These are phyloP conservation scores for Phaseolus coccineus DNA, from an alignment of 331 rosid genomes.

Conservation along the genomic window DNA sequence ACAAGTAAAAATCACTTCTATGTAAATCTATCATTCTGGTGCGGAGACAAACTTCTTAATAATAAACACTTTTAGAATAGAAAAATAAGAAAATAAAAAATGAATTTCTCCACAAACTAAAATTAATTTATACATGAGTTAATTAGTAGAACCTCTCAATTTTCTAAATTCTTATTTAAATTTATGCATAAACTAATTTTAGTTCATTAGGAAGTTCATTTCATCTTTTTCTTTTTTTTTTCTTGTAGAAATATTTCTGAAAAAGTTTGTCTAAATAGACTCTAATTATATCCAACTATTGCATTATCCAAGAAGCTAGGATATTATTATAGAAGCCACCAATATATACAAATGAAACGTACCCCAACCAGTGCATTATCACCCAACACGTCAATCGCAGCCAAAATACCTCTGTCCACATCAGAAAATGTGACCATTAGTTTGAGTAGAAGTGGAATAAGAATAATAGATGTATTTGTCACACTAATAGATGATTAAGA, in stretches of 20 bases:
- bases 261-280: no score
- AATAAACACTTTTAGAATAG: no score
- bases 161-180: no score
- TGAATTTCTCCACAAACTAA: no score
- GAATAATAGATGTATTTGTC: neutral
- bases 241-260: no score
- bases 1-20: conserved; percentile 41
- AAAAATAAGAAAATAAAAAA: no score
- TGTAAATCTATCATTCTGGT: neutral
- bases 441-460: conserved; percentile 26
- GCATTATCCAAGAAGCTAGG: neutral
- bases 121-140: no score
- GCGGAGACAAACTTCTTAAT: neutral
- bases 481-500: conserved; percentile 3
- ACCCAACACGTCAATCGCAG: conserved; percentile 73
- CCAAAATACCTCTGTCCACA: conserved; percentile 83
- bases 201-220: no score
- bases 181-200: no score
- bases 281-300: conserved; percentile 2
- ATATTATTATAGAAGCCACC: no score
- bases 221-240: no score
- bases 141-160: no score
- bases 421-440: conserved; percentile 53
- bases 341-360: conserved; percentile 46
- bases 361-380: conserved; percentile 70